phyloP scores from a whole-genome alignment of 1,284 basidiomycete genomes.

The Golubevia sp. region DNA sequence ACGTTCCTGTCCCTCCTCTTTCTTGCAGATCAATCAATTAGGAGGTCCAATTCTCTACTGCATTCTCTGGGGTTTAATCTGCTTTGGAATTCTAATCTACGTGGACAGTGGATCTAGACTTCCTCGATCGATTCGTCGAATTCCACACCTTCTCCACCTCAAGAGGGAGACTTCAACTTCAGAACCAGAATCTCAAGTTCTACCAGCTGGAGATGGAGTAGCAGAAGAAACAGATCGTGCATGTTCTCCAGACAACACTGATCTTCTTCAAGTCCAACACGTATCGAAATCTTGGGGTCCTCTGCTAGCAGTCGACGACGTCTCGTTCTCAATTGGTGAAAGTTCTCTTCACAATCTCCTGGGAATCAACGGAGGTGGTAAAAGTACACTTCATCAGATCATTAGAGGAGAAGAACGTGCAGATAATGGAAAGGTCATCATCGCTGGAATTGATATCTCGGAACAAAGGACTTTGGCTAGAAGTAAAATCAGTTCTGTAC shows the following conservation, averaged over 20 bases:
- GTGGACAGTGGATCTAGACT: slow-evolving; percentile 69
- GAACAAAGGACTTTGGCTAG: slow-evolving; percentile 18
- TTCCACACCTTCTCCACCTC: slow-evolving; percentile 15
- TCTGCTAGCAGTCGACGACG: slow-evolving; percentile 73
- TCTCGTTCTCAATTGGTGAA: slow-evolving; percentile 71
- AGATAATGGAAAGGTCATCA: slow-evolving; percentile 18
- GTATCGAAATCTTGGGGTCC: slow-evolving; percentile 71
- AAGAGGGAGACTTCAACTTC: slow-evolving; percentile 8
- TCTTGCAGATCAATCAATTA: slow-evolving; percentile 69
- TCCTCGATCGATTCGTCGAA: slow-evolving; percentile 36
- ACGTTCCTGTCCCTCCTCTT: slow-evolving; percentile 44
- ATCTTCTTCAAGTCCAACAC: slow-evolving; percentile 71
- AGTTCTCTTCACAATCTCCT: slow-evolving; percentile 75
- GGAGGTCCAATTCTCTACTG: slow-evolving; percentile 76
- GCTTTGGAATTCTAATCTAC: slow-evolving; percentile 69
- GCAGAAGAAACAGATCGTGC: slow-evolving; percentile 67
- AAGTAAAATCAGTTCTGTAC: slow-evolving; percentile 52
- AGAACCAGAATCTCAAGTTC: slow-evolving; percentile 14
- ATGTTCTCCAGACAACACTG: slow-evolving; percentile 63
- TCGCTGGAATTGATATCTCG: slow-evolving; percentile 16
- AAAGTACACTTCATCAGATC: slow-evolving; percentile 67
- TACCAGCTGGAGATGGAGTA: slow-evolving; percentile 64
- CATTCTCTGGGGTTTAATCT: slow-evolving; percentile 67
- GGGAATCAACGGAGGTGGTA: slow-evolving; percentile 77
- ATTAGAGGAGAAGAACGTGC: slow-evolving; percentile 22